Conservation (phyloP, 1,284 basidiomycete species). For the Cystobasidium slooffiae region DNA sequence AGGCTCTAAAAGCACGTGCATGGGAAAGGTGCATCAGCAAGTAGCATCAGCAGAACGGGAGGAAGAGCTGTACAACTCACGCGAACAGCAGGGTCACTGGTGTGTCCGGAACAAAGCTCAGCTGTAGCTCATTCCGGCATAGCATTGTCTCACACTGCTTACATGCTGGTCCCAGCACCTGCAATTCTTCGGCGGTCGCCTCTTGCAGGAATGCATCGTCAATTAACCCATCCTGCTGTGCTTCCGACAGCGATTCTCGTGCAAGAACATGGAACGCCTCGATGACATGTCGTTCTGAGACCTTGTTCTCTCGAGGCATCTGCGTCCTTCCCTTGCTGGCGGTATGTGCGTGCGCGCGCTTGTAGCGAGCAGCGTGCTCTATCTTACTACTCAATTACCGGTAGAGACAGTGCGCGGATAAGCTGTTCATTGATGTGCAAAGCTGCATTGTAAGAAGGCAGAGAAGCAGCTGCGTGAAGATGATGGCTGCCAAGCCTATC, state of each 20-base stretch:
- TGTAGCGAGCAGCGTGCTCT: not conserved
- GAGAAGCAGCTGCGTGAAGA: too few species aligned
- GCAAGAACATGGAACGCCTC: conserved; percentile 39
- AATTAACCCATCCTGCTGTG: conserved; percentile 23
- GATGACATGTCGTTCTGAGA: conserved; percentile 32
- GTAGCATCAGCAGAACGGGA: too few species aligned
- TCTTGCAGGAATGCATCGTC: conserved; percentile 28
- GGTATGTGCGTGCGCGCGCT: not conserved
- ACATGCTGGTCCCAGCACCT: conserved; percentile 29
- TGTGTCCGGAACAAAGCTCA: not conserved
- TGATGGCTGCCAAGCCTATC: too few species aligned
- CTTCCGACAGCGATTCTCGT: conserved; percentile 8
- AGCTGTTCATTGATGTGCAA: too few species aligned
- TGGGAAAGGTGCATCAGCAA: too few species aligned
- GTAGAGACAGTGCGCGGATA: too few species aligned
- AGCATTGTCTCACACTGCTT: not conserved
- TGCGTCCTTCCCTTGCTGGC: not conserved
- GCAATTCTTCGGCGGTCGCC: conserved; percentile 23
- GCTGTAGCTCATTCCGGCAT: not conserved
- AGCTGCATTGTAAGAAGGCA: too few species aligned
- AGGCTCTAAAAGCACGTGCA: conserved; percentile 3
- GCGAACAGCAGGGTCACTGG: conserved; percentile 36
- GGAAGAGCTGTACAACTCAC: not conserved
- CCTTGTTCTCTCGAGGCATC: conserved; percentile 1
- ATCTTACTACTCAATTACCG: too few species aligned